These are phyloP conservation scores for Neurospora sp. DNA, from an alignment of 495 filamentous ascomycete genomes.

Conservation along the genomic window DNA sequence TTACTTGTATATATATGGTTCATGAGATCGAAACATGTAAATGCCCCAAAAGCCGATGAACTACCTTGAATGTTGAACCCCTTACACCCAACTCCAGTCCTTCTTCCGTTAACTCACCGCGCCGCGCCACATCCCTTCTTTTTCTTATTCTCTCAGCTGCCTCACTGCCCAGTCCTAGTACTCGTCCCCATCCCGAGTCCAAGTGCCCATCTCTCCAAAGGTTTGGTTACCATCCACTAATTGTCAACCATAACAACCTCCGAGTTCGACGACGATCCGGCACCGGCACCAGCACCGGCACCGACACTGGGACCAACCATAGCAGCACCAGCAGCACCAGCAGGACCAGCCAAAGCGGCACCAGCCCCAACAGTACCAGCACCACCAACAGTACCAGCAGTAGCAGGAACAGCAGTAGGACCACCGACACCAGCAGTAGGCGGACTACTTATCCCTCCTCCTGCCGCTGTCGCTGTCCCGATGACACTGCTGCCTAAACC, in stretches of 20 bases:
- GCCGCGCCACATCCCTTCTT: not conserved
- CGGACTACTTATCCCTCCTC: not conserved
- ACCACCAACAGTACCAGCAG: not conserved
- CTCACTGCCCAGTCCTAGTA: not conserved
- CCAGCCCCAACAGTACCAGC: not conserved
- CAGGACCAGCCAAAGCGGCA: not conserved
- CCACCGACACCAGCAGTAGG: not conserved
- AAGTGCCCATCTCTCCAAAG: not conserved
- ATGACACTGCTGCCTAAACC: not conserved
- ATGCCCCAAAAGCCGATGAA: not conserved
- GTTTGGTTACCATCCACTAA: not conserved
- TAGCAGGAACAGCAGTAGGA: not conserved
- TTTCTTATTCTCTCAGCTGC: not conserved
- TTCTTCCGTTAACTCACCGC: not conserved
- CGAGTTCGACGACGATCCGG: not conserved
- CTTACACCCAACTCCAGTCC: not conserved
- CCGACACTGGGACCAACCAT: not conserved
- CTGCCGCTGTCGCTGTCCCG: not conserved
- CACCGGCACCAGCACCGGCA: not conserved
- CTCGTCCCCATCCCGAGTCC: not conserved
- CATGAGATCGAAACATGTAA: not conserved
- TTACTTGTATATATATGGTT: not conserved
- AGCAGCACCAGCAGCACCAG: not conserved
- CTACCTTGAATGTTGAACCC: not conserved
- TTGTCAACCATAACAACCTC: not conserved